Evolutionary conservation across 2,329 filamentous ascomycete species (phyloP), one percentile per base, ranked within the genome.

Genomic region (Penicillium sp.): DNA sequence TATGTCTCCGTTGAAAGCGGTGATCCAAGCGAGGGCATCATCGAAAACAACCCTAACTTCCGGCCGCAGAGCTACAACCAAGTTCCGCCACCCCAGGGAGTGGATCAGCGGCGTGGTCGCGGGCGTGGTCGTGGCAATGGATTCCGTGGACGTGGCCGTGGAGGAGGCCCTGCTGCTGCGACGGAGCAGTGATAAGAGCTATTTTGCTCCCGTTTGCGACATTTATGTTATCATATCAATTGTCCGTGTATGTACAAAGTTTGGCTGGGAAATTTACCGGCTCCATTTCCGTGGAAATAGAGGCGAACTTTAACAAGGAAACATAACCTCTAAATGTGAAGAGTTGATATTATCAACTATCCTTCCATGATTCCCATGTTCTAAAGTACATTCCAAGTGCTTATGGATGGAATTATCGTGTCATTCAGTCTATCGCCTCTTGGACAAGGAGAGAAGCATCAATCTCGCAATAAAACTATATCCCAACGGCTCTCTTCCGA

Each of bases 11-110:
- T 78, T 29, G 75, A 85, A 63, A 80, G 77, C 59, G 75, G 70
- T 48, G 79, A 84, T 61, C 79, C 81, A 4, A 71, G 75, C 6
- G 78, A 79, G 26, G 82, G 81, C n/a, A 73, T 86, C 2, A 66
- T 85, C 15, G 69, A 75, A 53, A 78, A 81, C 64, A 85, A 85
- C 65, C 81, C 80, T 1, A 76, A 78, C 49, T 86, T 86, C 72
- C 75, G 77, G 26, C 81, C 82, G 4, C 80, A 82, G 60, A 77
- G 74, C 65, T 82, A 82, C 64, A 71, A 71, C 37, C 77, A 77
- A 52, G 81, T 82, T 6, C 81, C 82, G 6, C 79, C 78, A 12
- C 79, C 78, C 4, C 66, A 74, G 41, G 68, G 56, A 41, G 55
- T 80, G 29, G 73, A 77, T 35, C 63, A 60, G n/a, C 68, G 75